These are phyloP conservation scores for Suillus cothurnatus DNA, from an alignment of 768 basidiomycete species.

Conservation along the genomic window DNA sequence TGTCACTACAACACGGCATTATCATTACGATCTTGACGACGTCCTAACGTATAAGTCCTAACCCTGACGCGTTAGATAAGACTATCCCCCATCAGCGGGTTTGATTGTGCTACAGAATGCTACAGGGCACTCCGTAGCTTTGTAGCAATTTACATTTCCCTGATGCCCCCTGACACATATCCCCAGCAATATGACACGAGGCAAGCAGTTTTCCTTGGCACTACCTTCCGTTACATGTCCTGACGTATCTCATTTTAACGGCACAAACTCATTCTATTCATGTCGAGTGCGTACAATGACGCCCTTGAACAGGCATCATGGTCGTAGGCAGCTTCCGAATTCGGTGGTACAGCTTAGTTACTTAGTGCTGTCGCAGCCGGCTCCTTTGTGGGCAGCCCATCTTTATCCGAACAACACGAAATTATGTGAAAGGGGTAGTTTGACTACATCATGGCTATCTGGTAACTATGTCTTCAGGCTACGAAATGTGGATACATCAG, in stretches of 20 bases:
- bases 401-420: neutral
- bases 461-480: neutral
- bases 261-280: too few species aligned
- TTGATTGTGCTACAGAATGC: too few species aligned
- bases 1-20: neutral
- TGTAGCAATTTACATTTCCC: too few species aligned
- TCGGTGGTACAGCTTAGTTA: neutral
- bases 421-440: neutral
- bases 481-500: neutral
- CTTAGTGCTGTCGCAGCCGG: neutral
- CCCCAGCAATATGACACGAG: neutral
- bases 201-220: neutral
- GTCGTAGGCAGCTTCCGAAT: too few species aligned
- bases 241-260: neutral
- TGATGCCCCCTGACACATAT: neutral
- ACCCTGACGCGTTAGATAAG: neutral
- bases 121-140: too few species aligned
- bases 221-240: neutral
- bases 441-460: neutral
- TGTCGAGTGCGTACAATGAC: too few species aligned
- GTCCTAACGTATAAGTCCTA: neutral
- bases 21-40: neutral
- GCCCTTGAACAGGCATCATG: too few species aligned
- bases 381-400: neutral
- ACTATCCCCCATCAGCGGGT: too few species aligned